Conservation (phyloP, 2,329 filamentous ascomycete genomes). For the Cryphonectria japonica region DNA sequence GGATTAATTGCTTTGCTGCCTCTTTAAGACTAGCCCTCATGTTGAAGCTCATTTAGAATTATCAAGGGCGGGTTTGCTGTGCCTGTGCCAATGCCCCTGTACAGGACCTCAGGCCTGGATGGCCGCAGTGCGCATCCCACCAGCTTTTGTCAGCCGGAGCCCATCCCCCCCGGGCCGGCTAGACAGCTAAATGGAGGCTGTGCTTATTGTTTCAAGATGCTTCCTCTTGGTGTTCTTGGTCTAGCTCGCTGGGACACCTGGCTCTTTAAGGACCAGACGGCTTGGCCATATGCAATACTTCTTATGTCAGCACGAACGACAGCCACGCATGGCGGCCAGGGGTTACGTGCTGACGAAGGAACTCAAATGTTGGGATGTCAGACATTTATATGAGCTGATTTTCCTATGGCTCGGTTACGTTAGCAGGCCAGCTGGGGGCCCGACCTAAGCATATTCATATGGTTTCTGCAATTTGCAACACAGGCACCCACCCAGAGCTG, state of each 20-base stretch:
- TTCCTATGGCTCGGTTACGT: neutral
- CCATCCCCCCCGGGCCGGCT: neutral
- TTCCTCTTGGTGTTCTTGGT: neutral
- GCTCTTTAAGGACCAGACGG: neutral
- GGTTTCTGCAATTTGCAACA: neutral
- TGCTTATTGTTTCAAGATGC: neutral
- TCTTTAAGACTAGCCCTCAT: neutral
- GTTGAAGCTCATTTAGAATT: neutral
- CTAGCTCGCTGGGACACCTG: neutral
- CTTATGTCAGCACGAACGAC: neutral
- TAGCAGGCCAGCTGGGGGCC: neutral
- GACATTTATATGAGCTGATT: neutral
- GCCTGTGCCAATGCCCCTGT: neutral
- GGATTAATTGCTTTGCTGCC: neutral
- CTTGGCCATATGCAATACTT: neutral
- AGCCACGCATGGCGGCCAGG: neutral
- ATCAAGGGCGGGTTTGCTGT: neutral
- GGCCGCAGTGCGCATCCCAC: neutral
- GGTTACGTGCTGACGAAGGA: neutral
- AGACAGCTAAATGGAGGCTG: neutral
- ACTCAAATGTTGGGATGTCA: neutral
- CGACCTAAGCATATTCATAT: neutral
- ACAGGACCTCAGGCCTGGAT: neutral
- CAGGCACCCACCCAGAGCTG: neutral
- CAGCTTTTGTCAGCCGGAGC: neutral